phyloP scores from a whole-genome alignment of 2,329 filamentous ascomycete genomes.

The Claviceps spartinae region DNA sequence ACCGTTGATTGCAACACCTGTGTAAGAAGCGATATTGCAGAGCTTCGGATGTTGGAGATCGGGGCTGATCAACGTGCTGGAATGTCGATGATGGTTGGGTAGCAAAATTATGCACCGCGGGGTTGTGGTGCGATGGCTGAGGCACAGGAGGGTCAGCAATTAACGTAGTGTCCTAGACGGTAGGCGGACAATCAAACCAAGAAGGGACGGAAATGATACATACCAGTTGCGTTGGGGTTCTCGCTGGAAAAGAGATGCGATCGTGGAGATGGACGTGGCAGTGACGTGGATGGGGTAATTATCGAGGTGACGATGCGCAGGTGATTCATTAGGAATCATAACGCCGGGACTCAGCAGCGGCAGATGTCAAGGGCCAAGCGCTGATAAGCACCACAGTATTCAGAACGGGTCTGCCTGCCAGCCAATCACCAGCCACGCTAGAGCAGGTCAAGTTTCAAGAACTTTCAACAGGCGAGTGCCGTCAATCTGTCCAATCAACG shows the following conservation, averaged over 20 bases:
- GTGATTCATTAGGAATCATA: background rate
- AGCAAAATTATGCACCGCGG: constrained; percentile 2
- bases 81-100: background rate
- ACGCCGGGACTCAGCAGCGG: background rate
- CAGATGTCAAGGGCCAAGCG: background rate
- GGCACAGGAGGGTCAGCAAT: background rate
- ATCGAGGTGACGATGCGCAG: background rate
- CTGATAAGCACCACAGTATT: too few relatives aligned
- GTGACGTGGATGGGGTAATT: background rate
- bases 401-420: too few relatives aligned
- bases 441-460: too few relatives aligned
- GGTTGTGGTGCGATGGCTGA: background rate
- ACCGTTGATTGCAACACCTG: background rate
- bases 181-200: background rate
- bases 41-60: background rate
- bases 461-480: too few relatives aligned
- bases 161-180: too few relatives aligned
- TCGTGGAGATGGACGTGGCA: background rate
- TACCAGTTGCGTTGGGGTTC: background rate
- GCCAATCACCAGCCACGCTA: too few relatives aligned
- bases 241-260: background rate
- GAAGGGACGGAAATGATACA: background rate
- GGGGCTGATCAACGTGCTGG: background rate
- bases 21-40: background rate
- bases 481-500: too few relatives aligned